Percentiles rank a stretch among this genome's conserved stretches.
phyloP scores from a whole-genome alignment of 2,329 filamentous ascomycete genomes.

The Ophiostoma tasmaniense region DNA sequence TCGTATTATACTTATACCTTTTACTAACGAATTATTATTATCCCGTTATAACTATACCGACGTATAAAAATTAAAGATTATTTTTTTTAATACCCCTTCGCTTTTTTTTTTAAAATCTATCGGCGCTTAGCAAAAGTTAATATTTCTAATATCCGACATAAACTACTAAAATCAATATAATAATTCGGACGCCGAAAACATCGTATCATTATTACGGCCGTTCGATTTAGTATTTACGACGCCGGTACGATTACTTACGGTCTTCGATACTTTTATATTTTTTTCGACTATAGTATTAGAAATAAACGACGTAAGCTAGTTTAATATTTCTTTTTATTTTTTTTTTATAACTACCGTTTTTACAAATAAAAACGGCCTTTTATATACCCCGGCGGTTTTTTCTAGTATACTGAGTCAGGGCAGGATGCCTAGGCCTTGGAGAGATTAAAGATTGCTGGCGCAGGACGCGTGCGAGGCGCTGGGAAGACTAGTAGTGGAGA shows the following conservation, averaged over 20 bases:
- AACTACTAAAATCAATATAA: background rate
- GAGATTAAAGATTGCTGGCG: too few species aligned
- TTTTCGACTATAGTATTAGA: background rate
- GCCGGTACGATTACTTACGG: too few species aligned
- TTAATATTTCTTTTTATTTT: background rate
- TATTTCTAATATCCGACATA: background rate
- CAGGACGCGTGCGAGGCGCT: too few species aligned
- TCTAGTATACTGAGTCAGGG: too few species aligned
- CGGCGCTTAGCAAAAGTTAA: background rate
- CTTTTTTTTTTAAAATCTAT: background rate
- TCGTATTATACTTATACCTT: too few species aligned
- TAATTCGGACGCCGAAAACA: background rate
- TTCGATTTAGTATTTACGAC: background rate
- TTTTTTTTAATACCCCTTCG: background rate
- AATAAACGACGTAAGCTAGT: background rate
- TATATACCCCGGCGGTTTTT: too few species aligned
- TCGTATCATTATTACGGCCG: background rate
- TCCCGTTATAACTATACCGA: background rate
- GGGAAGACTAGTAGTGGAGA: too few species aligned
- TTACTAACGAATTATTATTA: background rate
- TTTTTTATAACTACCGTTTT: background rate
- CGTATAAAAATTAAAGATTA: background rate
- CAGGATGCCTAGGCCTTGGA: too few species aligned
- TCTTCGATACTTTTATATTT: background rate
- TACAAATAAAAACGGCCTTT: background rate